Conservation (phyloP, 31 red algal species). For the Porphyra umbilicalis region DNA sequence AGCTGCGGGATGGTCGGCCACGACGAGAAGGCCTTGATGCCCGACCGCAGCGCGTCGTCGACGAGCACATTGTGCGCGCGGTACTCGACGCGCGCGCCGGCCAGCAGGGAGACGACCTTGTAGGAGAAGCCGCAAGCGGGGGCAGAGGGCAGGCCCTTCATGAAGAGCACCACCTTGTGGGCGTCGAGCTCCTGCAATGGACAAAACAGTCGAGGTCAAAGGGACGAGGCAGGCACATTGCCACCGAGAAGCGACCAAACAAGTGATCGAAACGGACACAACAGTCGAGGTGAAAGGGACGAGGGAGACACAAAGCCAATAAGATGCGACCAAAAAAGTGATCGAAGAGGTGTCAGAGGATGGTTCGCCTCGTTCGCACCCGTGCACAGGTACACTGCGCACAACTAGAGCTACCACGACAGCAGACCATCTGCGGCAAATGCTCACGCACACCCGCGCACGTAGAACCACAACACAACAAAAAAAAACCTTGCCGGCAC, state of each 20-base stretch:
- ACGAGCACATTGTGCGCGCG: constrained; percentile 86
- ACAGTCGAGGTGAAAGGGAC: no score
- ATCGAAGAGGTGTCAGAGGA: no score
- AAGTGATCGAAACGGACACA: no score
- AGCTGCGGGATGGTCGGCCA: constrained; percentile 99
- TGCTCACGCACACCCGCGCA: no score
- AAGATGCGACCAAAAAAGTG: neutral
- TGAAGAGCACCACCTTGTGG: constrained; percentile 94
- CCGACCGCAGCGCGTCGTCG: constrained; percentile 67
- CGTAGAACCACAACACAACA: no score
- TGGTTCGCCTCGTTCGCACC: no score
- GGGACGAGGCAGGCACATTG: neutral
- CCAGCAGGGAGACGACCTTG: constrained; percentile 80
- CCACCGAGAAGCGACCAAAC: neutral
- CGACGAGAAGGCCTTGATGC: constrained; percentile 72
- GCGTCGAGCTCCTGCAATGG: constrained; percentile 33
- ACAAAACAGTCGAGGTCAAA: neutral
- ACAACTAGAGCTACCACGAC: no score
- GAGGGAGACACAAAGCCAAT: neutral
- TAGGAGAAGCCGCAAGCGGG: constrained; percentile 95
- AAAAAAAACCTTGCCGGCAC: no score
- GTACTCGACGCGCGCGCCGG: constrained; percentile 73
- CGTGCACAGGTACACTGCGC: no score
- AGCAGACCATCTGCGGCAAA: no score
- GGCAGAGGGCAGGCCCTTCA: constrained; percentile 85